A percentile compares a stretch with the other conserved stretches of the same genome.
Evolutionary conservation across 305 asterid genomes (phyloP).

Genomic region (Ilex paraguariensis): DNA sequence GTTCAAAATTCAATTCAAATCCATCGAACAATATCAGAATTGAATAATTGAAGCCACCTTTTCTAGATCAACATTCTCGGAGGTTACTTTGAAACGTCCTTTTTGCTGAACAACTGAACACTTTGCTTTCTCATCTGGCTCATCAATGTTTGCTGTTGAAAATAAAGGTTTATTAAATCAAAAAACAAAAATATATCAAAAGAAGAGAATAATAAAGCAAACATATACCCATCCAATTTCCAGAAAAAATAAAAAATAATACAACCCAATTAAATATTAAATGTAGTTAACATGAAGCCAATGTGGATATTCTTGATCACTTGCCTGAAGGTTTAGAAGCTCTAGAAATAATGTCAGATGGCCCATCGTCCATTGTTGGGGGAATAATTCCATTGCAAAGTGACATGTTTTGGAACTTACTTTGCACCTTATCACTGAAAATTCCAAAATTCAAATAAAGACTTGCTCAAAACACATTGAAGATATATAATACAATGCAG

Average conservation of each 20-base stretch:
- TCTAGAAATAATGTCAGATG: constrained; percentile 41
- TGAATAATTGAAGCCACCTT: constrained; percentile 42
- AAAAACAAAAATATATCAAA: background rate
- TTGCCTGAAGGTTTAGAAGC: constrained; percentile 63
- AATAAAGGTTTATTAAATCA: background rate
- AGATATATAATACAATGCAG: no score
- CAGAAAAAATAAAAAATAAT: background rate
- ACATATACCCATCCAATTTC: background rate
- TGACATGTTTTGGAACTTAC: constrained; percentile 32
- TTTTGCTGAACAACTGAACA: constrained; percentile 85
- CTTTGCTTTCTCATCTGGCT: constrained; percentile 78
- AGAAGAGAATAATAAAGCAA: constrained; percentile 4
- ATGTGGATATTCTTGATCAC: constrained; percentile 9
- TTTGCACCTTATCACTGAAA: constrained; percentile 51
- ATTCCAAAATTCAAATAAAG: background rate
- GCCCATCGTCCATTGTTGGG: constrained; percentile 34
- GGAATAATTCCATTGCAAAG: constrained; percentile 33
- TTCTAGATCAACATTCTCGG: constrained; percentile 77
- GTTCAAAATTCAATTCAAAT: constrained; percentile 18
- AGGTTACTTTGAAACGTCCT: constrained; percentile 97
- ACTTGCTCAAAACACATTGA: no score
- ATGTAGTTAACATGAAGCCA: background rate
- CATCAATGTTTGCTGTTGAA: constrained; percentile 66
- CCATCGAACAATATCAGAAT: constrained; percentile 12
- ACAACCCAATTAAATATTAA: background rate